Evolutionary conservation across 192 early-diverging fungal species (phyloP), one percentile per base, ranked within the genome.

Genomic region (Linnemannia elongata): DNA sequence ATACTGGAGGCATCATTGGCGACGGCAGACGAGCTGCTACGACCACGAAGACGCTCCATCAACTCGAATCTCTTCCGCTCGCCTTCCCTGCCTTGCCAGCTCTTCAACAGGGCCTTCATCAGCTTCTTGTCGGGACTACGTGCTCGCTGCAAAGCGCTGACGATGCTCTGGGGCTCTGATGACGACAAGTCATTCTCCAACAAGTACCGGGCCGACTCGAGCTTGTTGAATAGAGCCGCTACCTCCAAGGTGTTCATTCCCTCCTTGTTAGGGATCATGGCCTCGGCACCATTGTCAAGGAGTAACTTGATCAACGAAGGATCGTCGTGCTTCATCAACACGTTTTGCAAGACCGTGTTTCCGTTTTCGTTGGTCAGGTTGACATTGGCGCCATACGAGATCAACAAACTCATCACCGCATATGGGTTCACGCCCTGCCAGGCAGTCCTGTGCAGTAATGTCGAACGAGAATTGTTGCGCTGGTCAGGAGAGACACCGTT

Each of bases 251-350:
- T 72, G 36, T 79, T 79, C 77, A 79, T 79, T 10, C 77, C 77
- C 22, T 79, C 77, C 38, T 79, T 79, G 69, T 79, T 79, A 22
- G 68, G 47, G 35, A 79, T 79, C 77, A 55, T 55, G 49, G 77
- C 69, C 15, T 79, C 77, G 4, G 77, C 77, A 6, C 77, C 77
- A 72, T 70, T 72, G 39, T 79, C 77, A 8, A 79, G 52, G 4
- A 79, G 27, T n/a, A 79, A 17, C 52, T 79, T 79, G 77, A 79
- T 70, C 68, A 79, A 39, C 22, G 44, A 33, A 13, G 77, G 77
- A 47, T 79, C 77, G 36, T 79, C 77, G n/a, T 79, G 77, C 69
- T 79, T 79, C 77, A 79, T 79, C 52, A 79, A 41, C 38, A 79
- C 77, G 36, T 79, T 79, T 38, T 79, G 77, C 13, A 79, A 47